Conservation (phyloP, 345 rosid species). For the Eucalyptus regnans region DNA sequence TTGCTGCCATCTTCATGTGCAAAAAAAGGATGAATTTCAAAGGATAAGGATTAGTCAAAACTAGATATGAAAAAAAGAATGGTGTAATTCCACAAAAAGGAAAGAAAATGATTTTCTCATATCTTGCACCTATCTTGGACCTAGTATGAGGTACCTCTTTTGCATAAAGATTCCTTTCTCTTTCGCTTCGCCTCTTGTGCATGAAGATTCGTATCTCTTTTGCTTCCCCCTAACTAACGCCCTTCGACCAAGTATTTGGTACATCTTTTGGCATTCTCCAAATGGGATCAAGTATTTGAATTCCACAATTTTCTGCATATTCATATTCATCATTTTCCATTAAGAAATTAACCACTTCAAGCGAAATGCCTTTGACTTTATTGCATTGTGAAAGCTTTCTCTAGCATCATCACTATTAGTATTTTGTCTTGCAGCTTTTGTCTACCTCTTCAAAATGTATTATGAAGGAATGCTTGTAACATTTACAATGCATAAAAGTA, state of each 20-base stretch:
- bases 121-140: neutral
- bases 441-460: neutral
- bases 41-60: neutral
- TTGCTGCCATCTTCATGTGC: no score
- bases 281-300: neutral
- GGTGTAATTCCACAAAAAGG: no score
- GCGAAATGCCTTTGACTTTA: neutral
- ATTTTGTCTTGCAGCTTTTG: no score
- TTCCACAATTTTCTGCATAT: no score
- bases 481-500: no score
- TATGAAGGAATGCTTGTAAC: neutral
- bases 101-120: neutral
- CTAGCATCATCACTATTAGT: neutral
- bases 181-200: neutral
- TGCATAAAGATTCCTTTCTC: neutral
- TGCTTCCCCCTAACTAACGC: neutral
- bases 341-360: neutral
- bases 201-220: no score
- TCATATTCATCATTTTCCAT: no score
- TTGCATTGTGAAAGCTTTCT: neutral
- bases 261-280: neutral
- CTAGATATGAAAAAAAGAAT: neutral
- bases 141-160: neutral
- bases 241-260: fast-evolving
- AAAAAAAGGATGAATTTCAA: no score